These are phyloP conservation scores for Microcos paniculata DNA, from an alignment of 345 rosid species.

Conservation along the genomic window DNA sequence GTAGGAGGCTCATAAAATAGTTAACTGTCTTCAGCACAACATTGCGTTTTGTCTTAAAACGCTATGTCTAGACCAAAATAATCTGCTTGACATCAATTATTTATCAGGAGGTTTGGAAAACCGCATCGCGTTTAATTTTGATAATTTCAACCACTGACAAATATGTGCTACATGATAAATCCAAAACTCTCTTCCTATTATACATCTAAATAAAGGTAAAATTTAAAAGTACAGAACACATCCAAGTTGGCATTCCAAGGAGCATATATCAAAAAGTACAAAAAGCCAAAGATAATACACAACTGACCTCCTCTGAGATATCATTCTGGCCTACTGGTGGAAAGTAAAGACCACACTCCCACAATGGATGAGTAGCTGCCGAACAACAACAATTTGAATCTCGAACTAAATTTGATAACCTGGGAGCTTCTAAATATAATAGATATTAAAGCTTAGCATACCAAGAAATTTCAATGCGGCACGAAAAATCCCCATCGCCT, in stretches of 20 bases:
- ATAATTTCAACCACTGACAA: background rate
- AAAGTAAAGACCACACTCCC: conserved; percentile 79
- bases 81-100: background rate
- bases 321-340: conserved; percentile 39
- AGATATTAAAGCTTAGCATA: conserved; percentile 30
- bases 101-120: background rate
- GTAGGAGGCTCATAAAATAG: background rate
- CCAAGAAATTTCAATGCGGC: conserved; percentile 72
- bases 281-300: conserved; percentile 4
- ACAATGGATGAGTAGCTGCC: conserved; percentile 70
- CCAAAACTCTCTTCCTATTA: background rate
- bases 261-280: background rate
- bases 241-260: background rate
- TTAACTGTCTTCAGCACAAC: background rate
- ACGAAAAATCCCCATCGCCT: conserved; percentile 71
- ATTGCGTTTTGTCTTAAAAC: background rate
- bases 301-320: conserved; percentile 68
- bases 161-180: background rate
- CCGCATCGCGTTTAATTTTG: background rate
- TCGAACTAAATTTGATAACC: background rate
- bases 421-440: background rate
- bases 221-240: background rate
- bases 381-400: conserved; percentile 10
- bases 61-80: background rate
- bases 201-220: background rate